These are phyloP conservation scores for Boletus fagicola DNA, from an alignment of 768 basidiomycete genomes.

Conservation along the genomic window DNA sequence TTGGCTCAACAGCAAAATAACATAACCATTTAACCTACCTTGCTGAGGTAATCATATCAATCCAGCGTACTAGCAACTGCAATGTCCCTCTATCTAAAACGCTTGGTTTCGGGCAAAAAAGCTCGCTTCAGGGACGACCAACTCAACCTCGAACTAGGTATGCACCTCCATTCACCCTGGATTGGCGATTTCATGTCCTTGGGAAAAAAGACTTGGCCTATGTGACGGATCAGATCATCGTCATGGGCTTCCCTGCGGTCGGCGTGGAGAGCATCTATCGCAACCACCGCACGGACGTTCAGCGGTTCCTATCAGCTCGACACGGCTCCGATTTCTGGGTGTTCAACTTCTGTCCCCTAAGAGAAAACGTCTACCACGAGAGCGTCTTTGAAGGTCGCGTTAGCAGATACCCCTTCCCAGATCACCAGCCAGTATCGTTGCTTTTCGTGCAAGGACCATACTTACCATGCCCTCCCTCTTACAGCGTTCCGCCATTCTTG, in stretches of 20 bases:
- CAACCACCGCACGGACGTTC: slow-evolving; percentile 73
- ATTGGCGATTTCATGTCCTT: background rate
- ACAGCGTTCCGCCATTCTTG: slow-evolving; percentile 73
- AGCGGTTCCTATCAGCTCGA: slow-evolving; percentile 67
- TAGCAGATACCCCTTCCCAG: slow-evolving; percentile 85
- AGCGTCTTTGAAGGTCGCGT: slow-evolving; percentile 69
- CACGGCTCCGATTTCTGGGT: slow-evolving; percentile 82
- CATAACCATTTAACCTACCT: background rate
- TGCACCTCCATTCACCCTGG: slow-evolving; percentile 21
- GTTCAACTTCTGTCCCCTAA: slow-evolving; percentile 83
- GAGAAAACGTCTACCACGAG: slow-evolving; percentile 77
- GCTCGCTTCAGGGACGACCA: slow-evolving; percentile 69
- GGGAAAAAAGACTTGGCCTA: slow-evolving; percentile 51
- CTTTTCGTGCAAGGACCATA: slow-evolving; percentile 23
- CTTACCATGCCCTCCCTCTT: background rate
- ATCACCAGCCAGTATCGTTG: slow-evolving; percentile 82
- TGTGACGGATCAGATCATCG: slow-evolving; percentile 71
- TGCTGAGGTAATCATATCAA: slow-evolving; percentile 30
- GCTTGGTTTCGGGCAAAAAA: slow-evolving; percentile 80
- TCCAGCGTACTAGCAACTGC: background rate
- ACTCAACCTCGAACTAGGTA: slow-evolving; percentile 69
- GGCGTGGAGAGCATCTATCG: slow-evolving; percentile 80
- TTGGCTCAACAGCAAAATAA: background rate
- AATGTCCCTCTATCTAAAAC: slow-evolving; percentile 63
- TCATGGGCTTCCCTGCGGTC: slow-evolving; percentile 82